Percentiles rank a stretch among this genome's conserved stretches.
These are phyloP conservation scores for Fusarium ramigenum DNA, from an alignment of 2,329 filamentous ascomycete genomes.

Conservation along the genomic window DNA sequence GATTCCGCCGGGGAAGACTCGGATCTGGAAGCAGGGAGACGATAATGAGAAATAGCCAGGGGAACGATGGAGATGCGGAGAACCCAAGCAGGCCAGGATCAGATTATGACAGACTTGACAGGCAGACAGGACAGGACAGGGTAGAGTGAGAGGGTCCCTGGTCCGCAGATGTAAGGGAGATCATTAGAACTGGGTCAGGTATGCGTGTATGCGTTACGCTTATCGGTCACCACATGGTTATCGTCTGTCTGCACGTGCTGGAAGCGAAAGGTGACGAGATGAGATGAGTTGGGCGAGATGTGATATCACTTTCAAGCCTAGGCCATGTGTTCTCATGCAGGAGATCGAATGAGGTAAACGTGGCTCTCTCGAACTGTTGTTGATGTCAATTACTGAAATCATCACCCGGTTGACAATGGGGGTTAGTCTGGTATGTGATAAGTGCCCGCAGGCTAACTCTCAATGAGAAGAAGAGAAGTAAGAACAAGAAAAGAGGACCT, in stretches of 20 bases:
- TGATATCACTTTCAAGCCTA: constrained; percentile 23
- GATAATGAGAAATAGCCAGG: constrained; percentile 1
- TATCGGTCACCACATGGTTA: constrained; percentile 30
- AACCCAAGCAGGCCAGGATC: constrained; percentile 1
- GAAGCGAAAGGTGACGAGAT: constrained; percentile 4
- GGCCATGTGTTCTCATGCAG: constrained; percentile 11
- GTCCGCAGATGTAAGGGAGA: constrained; percentile 18
- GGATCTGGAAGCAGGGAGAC: constrained; percentile 17
- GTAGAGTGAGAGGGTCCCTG: neutral
- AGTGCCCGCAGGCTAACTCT: neutral
- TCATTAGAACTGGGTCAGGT: constrained; percentile 1
- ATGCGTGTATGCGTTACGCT: neutral
- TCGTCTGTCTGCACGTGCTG: neutral
- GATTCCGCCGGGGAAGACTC: constrained; percentile 4
- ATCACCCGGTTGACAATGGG: neutral
- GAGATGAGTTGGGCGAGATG: neutral
- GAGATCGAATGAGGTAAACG: neutral
- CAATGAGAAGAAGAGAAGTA: neutral
- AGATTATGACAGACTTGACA: neutral
- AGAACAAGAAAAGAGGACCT: constrained; percentile 11
- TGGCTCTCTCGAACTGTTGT: neutral
- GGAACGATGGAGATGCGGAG: constrained; percentile 16
- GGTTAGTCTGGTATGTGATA: constrained; percentile 20
- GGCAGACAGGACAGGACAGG: neutral
- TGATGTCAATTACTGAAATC: neutral